Evolutionary conservation across 495 filamentous ascomycete species (phyloP), one percentile per base, ranked within the genome.

Genomic region (Aspergillus carlsbadensis): DNA sequence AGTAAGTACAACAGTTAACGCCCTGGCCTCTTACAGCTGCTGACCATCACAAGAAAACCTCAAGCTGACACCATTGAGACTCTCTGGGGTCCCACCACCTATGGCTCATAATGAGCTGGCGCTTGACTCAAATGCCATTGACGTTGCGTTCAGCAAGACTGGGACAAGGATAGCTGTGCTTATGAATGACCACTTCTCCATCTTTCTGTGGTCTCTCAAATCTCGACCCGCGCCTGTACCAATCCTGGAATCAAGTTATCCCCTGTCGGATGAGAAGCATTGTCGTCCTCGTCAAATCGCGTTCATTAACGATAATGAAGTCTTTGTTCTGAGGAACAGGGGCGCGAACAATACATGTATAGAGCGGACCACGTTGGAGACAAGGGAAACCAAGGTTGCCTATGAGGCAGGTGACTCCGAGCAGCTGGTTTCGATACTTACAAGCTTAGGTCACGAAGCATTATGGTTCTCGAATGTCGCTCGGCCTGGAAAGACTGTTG

Each of bases 61-160:
- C 52, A 95, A 95, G 65, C 69, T 98, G 46, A 97, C 94, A 5
- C 90, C 95, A 5, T 78, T 98, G 63, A 79, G 89, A 56, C 75
- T 86, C 44, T 87, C 90, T 37, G 96, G 93, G 61, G 81, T 95
- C 14, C 94, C 94, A 36, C 94, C 94, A 34, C 94, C 94, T 31
- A 96, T 97, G 91, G 83, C 92, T 14, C 78, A 92, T 52, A 85
- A 85, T 62, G 90, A 96, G 57, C 62, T 97, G 44, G 58, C 73
- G 20, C 65, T 90, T 26, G 76, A 79, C 37, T 80, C 80, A 3
- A 86, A 85, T 48, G 78, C 81, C 8, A 73, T 89, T 52, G 92
- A 97, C 67, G 82, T 92, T 46, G 85, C 88, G 5, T 84, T 96
- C 58, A 85, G 83, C 61, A 76, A 77, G 24, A 80, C 81, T 18